These are phyloP conservation scores for Chlamydomonas sp. DNA, from an alignment of 139 green algal species.

Conservation along the genomic window DNA sequence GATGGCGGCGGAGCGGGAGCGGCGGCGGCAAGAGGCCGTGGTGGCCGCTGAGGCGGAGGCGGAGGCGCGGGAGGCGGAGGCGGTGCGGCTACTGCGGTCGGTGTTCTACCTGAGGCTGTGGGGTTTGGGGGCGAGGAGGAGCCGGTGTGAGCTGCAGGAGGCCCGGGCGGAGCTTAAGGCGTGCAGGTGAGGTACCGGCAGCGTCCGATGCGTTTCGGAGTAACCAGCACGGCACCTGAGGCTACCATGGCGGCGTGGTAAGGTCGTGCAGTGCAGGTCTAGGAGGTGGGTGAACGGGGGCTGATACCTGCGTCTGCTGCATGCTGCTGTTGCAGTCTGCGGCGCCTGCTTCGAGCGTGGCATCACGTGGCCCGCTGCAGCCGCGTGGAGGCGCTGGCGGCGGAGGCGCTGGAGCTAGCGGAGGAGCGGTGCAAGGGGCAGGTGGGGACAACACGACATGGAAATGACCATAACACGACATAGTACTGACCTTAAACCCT, in stretches of 20 bases:
- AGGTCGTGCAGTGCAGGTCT: too few species aligned
- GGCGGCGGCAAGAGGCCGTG: background rate
- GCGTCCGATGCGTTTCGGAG: too few species aligned
- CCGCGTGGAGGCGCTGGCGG: conserved; percentile 5
- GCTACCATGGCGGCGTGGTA: too few species aligned
- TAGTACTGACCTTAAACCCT: too few species aligned
- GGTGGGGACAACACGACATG: background rate
- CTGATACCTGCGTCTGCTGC: background rate
- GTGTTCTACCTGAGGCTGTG: conserved; percentile 20
- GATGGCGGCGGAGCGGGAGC: background rate
- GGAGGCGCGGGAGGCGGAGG: background rate
- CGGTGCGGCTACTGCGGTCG: conserved; percentile 1
- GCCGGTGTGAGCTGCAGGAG: background rate
- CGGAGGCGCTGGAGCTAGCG: conserved; percentile 25
- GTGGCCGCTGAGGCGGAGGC: conserved; percentile 12
- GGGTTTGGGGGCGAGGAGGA: background rate
- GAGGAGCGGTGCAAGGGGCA: background rate
- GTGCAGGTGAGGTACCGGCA: background rate
- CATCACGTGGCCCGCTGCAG: background rate
- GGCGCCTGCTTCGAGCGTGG: conserved; percentile 7
- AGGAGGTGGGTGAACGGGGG: too few species aligned
- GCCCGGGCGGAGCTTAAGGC: background rate
- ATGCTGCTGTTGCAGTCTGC: background rate
- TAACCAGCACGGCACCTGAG: too few species aligned
- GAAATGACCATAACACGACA: too few species aligned